phyloP scores from a whole-genome alignment of 2,329 filamentous ascomycete species.

The Exutisphaerella laricina region DNA sequence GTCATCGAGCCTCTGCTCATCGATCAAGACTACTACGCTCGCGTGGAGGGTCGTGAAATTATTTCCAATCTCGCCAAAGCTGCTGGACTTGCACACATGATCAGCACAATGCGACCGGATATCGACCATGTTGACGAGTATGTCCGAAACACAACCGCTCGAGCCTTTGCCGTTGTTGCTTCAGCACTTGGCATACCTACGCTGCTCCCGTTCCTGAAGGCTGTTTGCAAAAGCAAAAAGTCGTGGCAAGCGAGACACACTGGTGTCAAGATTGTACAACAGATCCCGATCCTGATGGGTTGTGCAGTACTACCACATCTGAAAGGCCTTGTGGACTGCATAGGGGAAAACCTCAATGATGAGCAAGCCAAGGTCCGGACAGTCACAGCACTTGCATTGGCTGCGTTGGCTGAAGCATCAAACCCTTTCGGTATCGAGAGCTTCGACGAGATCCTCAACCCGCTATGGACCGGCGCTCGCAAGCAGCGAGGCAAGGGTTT shows the following conservation, averaged over 20 bases:
- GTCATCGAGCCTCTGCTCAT: constrained; percentile 99
- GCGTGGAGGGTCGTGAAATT: constrained; percentile 96
- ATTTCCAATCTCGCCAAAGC: constrained; percentile 98
- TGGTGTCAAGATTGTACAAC: constrained; percentile 97
- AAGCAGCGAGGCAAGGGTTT: constrained; percentile 96
- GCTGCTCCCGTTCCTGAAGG: constrained; percentile 86
- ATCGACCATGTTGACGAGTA: constrained; percentile 99
- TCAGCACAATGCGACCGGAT: constrained; percentile 97
- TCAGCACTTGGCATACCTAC: constrained; percentile 94
- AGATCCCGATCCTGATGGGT: constrained; percentile 98
- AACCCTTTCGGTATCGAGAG: constrained; percentile 99
- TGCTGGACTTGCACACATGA: constrained; percentile 96
- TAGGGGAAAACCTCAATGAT: constrained; percentile 90
- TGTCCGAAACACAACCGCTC: constrained; percentile 92
- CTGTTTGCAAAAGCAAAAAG: constrained; percentile 96
- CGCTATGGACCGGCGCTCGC: constrained; percentile 90
- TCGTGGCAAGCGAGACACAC: constrained; percentile 98
- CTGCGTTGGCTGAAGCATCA: constrained; percentile 88
- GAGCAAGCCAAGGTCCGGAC: constrained; percentile 98
- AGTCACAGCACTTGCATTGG: constrained; percentile 90
- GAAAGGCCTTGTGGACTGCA: constrained; percentile 93
- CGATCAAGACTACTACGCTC: constrained; percentile 98
- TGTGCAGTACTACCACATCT: constrained; percentile 93
- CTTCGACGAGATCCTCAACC: constrained; percentile 96
- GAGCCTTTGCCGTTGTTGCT: constrained; percentile 94